Evolutionary conservation across 805 yeast genomes (phyloP).

Genomic region (Candida verbasci): DNA sequence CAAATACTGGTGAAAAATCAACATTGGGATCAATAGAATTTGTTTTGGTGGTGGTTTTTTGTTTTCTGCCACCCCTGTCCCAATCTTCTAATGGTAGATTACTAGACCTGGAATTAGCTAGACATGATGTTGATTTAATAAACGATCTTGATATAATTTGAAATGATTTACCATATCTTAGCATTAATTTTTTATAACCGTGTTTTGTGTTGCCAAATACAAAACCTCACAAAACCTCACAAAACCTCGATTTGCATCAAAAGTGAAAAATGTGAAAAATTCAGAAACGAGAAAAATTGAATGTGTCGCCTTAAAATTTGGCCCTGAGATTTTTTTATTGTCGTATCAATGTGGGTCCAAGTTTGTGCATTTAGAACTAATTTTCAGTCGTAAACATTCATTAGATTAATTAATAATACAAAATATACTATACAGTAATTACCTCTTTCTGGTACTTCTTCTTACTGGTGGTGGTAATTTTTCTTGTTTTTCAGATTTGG

Average conservation of each 20-base stretch:
- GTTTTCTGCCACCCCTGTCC: slow-evolving; percentile 39
- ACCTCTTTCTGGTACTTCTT: slow-evolving; percentile 16
- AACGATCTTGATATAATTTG: neutral
- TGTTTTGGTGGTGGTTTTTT: slow-evolving; percentile 13
- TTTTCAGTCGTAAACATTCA: neutral
- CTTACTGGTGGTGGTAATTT: slow-evolving; percentile 13
- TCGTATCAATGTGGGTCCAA: too few relatives aligned
- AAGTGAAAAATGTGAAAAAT: neutral
- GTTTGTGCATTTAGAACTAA: too few relatives aligned
- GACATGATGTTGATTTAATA: neutral
- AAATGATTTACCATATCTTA: neutral
- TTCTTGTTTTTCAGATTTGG: slow-evolving; percentile 9
- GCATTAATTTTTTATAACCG: neutral
- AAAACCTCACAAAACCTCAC: too few relatives aligned
- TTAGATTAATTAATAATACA: neutral
- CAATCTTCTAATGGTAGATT: slow-evolving; percentile 16
- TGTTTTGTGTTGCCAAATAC: neutral
- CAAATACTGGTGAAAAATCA: slow-evolving; percentile 30
- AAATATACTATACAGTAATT: neutral
- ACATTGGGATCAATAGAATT: neutral
- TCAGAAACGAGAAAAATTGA: neutral
- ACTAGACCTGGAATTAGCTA: neutral
- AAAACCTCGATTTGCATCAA: too few relatives aligned
- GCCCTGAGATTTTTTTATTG: too few relatives aligned
- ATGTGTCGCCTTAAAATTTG: neutral